These are phyloP conservation scores for Kandelia obovata DNA, from an alignment of 345 rosid genomes.

Conservation along the genomic window DNA sequence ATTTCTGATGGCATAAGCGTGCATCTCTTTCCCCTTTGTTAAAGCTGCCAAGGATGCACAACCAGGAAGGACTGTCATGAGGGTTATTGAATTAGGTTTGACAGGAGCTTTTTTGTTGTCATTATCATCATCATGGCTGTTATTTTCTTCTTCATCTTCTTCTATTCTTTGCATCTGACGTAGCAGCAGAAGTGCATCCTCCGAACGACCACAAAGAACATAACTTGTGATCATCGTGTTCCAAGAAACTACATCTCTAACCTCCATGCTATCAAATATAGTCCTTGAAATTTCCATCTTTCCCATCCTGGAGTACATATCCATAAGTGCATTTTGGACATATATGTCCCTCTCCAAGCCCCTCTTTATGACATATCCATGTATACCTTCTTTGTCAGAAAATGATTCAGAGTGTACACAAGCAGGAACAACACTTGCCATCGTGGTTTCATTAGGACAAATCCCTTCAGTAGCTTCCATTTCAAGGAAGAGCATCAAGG, in stretches of 20 bases:
- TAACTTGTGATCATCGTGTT: constrained; percentile 83
- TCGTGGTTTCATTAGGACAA: constrained; percentile 72
- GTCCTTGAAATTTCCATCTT: constrained; percentile 45
- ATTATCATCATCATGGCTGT: constrained; percentile 4
- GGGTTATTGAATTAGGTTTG: constrained; percentile 73
- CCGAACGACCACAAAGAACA: constrained; percentile 47
- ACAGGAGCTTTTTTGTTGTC: constrained; percentile 24
- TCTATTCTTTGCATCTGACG: constrained; percentile 56
- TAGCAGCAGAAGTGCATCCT: constrained; percentile 57
- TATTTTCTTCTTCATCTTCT: constrained; percentile 8
- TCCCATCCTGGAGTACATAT: constrained; percentile 80
- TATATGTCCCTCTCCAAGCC: constrained; percentile 56
- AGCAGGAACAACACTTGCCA: constrained; percentile 76
- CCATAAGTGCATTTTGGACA: constrained; percentile 85
- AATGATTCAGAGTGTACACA: constrained; percentile 56
- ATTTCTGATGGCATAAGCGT: constrained; percentile 76
- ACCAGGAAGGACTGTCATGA: constrained; percentile 81
- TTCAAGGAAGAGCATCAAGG: constrained; percentile 58
- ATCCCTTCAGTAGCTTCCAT: constrained; percentile 62
- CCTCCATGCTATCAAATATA: constrained; percentile 61
- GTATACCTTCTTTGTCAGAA: constrained; percentile 60
- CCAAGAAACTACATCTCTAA: constrained; percentile 75
- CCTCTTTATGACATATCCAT: constrained; percentile 65
- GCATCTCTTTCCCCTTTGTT: constrained; percentile 83
- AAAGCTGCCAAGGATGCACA: constrained; percentile 74